Conservation (phyloP, 2,329 filamentous ascomycete species). For the Teratosphaeria viscida region DNA sequence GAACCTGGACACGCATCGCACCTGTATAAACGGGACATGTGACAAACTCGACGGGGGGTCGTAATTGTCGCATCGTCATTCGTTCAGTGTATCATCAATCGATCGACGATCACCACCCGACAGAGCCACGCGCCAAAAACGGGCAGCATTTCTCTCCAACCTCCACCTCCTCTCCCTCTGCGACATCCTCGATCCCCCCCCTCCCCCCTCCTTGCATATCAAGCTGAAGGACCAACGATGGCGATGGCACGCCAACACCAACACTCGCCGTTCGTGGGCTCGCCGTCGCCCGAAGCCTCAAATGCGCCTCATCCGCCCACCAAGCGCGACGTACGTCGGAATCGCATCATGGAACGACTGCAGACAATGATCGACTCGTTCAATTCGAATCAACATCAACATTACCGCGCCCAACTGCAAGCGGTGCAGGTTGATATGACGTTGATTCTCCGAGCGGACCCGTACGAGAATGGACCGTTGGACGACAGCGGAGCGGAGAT, state of each 20-base stretch:
- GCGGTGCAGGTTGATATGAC: conserved; percentile 87
- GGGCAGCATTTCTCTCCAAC: neutral
- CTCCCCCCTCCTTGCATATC: neutral
- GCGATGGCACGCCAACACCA: neutral
- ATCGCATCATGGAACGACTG: conserved; percentile 69
- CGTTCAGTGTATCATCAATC: neutral
- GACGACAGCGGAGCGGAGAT: conserved; percentile 56
- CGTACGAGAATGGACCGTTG: conserved; percentile 60
- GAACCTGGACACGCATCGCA: too few relatives aligned
- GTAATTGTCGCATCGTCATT: too few relatives aligned
- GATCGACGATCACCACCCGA: neutral
- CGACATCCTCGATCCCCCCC: neutral
- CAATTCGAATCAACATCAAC: conserved; percentile 66
- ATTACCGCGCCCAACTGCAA: conserved; percentile 82
- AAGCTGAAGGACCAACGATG: neutral
- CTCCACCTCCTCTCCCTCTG: neutral
- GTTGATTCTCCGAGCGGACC: conserved; percentile 74
- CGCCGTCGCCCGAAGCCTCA: neutral
- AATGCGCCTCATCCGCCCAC: conserved; percentile 39
- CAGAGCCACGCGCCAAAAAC: neutral
- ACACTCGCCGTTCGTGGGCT: neutral
- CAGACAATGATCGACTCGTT: conserved; percentile 67
- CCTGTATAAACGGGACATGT: too few relatives aligned
- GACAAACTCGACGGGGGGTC: too few relatives aligned
- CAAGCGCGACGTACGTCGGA: conserved; percentile 84